Conservation (phyloP, 306 rosid genomes). For the Ceratonia siliqua region DNA sequence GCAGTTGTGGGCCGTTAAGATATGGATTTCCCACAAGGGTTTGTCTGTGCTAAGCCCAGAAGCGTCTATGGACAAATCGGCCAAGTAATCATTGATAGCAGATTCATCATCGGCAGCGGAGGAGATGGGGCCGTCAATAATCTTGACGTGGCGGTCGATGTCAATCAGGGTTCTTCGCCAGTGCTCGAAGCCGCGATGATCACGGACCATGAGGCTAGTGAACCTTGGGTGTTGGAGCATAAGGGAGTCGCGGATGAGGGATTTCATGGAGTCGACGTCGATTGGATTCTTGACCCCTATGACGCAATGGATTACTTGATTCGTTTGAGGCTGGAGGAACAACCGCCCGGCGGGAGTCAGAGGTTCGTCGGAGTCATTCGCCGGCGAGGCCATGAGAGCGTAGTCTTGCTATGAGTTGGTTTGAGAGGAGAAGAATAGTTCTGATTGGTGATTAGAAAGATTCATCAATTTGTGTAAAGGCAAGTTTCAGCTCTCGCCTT, state of each 20-base stretch:
- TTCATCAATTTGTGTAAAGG: too few species aligned
- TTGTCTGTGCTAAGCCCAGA: slow-evolving; percentile 51
- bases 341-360: slow-evolving; percentile 78
- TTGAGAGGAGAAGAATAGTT: not conserved
- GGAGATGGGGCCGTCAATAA: slow-evolving; percentile 36
- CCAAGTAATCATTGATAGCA: slow-evolving; percentile 57
- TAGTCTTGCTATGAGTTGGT: not conserved
- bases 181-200: slow-evolving; percentile 60
- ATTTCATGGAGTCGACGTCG: slow-evolving; percentile 44
- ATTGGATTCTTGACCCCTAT: slow-evolving; percentile 59
- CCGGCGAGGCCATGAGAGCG: slow-evolving; percentile 24
- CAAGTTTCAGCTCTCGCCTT: too few species aligned
- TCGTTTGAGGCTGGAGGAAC: slow-evolving; percentile 58
- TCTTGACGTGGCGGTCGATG: slow-evolving; percentile 49
- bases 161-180: slow-evolving; percentile 69
- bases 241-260: slow-evolving; percentile 40
- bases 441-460: too few species aligned
- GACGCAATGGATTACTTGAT: slow-evolving; percentile 62
- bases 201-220: slow-evolving; percentile 67
- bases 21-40: slow-evolving; percentile 88
- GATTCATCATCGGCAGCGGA: slow-evolving; percentile 26
- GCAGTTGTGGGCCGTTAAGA: slow-evolving; percentile 64
- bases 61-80: slow-evolving; percentile 41
- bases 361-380: slow-evolving; percentile 52
- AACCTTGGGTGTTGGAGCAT: slow-evolving; percentile 67